These are phyloP conservation scores for Plectosphaerella plurivora DNA, from an alignment of 2,329 filamentous ascomycete genomes.

Conservation along the genomic window DNA sequence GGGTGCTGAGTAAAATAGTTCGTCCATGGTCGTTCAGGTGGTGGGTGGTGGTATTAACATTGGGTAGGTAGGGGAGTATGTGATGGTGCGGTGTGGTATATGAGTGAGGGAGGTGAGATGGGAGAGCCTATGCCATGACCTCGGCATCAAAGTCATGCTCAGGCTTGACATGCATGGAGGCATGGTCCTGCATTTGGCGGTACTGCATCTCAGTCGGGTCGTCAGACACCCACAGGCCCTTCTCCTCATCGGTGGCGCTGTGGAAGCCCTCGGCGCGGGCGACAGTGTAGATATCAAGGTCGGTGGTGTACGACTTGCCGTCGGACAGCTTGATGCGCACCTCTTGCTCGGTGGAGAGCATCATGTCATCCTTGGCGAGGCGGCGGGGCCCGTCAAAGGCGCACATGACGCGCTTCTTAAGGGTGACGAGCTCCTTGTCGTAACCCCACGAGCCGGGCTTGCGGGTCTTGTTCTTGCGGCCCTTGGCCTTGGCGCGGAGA, in stretches of 20 bases:
- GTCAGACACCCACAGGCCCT: slow-evolving; percentile 76
- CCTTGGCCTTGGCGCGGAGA: slow-evolving; percentile 50
- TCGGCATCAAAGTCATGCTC: neutral
- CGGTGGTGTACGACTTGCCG: slow-evolving; percentile 78
- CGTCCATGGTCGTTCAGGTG: neutral
- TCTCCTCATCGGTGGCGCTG: slow-evolving; percentile 77
- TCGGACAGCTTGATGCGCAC: slow-evolving; percentile 78
- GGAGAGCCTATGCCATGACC: neutral
- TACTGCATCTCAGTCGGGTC: slow-evolving; percentile 61
- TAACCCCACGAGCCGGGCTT: slow-evolving; percentile 95
- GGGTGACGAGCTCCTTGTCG: slow-evolving; percentile 88
- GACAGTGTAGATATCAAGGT: slow-evolving; percentile 87
- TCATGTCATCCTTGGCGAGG: slow-evolving; percentile 98
- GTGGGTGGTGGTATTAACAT: neutral
- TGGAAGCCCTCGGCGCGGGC: slow-evolving; percentile 83
- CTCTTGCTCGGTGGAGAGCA: slow-evolving; percentile 93
- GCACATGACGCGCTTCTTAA: slow-evolving; percentile 94
- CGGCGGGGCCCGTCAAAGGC: slow-evolving; percentile 86
- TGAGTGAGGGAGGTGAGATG: neutral
- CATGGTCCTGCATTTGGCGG: slow-evolving; percentile 50
- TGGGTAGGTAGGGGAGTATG: neutral
- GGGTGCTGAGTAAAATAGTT: too few species aligned
- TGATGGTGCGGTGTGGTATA: too few species aligned
- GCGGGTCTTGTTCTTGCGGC: slow-evolving; percentile 87
- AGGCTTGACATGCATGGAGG: neutral